phyloP scores from a whole-genome alignment of 176 grass and related monocot species.

The Poa pratensis region DNA sequence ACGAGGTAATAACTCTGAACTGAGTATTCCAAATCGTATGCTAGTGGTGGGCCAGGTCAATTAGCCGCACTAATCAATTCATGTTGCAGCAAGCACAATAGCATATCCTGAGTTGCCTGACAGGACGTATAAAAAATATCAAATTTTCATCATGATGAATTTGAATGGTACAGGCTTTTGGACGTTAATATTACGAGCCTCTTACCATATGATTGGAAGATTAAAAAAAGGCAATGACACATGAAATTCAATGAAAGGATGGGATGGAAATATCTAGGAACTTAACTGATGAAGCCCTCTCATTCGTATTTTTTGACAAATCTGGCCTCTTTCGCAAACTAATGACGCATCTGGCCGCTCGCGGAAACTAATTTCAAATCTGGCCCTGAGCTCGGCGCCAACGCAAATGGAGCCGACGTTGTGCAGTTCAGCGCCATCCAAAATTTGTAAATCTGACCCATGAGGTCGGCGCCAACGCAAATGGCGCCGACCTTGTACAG shows the following conservation, averaged over 20 bases:
- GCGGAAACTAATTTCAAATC: no score
- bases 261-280: background rate
- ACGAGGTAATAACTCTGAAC: background rate
- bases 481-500: no score
- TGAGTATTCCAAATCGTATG: slow-evolving; percentile 15
- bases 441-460: no score
- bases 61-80: background rate
- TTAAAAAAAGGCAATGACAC: background rate
- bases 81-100: background rate
- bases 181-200: background rate
- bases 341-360: no score
- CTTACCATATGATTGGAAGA: background rate
- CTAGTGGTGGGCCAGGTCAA: background rate
- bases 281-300: background rate
- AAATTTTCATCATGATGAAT: background rate
- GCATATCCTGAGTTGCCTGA: background rate
- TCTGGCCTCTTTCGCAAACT: no score
- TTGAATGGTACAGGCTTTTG: background rate
- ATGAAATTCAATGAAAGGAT: background rate
- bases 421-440: no score
- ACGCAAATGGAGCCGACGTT: no score
- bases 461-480: no score
- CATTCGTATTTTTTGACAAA: no score
- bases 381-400: no score
- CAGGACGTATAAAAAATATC: background rate